Base-by-base conservation (phyloP, 179 eudicot species). In the Carnegiea gigantea region DNA sequence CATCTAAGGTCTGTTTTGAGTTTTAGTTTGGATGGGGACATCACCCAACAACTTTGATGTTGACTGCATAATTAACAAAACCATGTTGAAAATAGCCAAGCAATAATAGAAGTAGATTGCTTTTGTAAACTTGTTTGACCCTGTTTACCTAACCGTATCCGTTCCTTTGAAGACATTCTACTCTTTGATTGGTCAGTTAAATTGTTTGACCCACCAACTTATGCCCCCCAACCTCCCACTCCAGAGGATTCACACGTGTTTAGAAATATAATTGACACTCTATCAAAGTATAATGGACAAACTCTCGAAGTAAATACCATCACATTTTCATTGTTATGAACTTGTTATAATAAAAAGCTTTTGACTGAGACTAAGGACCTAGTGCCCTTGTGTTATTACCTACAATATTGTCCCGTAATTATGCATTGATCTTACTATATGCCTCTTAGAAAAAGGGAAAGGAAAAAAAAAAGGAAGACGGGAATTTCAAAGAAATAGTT, bases 21-120 rank as follows among this genome's bases (percentile, higher is more conserved):
- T 26, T 77, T 75, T 77, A 82, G 85, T 77, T 85, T 80, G 80
- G 81, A 83, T 85, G 81, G 81, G 76, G 88, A 81, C 73, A 86
- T 83, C 82, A 83, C 67, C 65, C 84, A 86, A 83, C 88, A 83
- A 83, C 88, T 75, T 81, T 81, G 88, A 86, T 60, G 60, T 75
- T 9, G 88, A 86, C 80, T 23, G n/a, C 54, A 15, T 53, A 70
- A 38, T 79, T 59, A 82, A 77, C 65, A 78, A 60, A 79, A 59
- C 33, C 57, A 82, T 79, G 64, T 70, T 80, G 84, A 78, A 76
- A 54, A 70, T 44, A 70, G 73, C 24, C n/a, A 38, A 24, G 20
- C 65, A 21, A 28, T 77, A 64, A 64, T 15, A 15, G 73, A 36
- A 77, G 82, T 62, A 67, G 71, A 28, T 83, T 83, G 83, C 82